These are phyloP conservation scores for Lichtheimia ornata DNA, from an alignment of 371 early-diverging fungal genomes.

Conservation along the genomic window DNA sequence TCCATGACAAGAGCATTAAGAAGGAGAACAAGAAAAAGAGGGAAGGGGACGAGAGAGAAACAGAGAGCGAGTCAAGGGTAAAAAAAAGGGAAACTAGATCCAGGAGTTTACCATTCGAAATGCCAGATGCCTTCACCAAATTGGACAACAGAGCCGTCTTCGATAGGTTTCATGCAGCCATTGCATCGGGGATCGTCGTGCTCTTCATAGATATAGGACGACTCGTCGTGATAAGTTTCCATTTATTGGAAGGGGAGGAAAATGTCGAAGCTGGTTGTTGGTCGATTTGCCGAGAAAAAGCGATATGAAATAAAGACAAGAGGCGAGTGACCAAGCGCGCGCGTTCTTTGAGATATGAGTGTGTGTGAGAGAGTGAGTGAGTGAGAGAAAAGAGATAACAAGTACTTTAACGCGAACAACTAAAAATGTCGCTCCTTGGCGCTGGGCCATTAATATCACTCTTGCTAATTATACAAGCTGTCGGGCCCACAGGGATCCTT, in stretches of 20 bases:
- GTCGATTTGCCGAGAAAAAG: too few species aligned
- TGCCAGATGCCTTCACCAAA: constrained; percentile 83
- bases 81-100: not conserved
- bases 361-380: not conserved
- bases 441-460: too few species aligned
- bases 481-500: too few species aligned
- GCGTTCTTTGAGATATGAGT: not conserved
- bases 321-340: too few species aligned
- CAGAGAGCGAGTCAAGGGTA: not conserved
- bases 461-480: too few species aligned
- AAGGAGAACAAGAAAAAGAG: constrained; percentile 10
- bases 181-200: constrained; percentile 66
- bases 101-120: constrained; percentile 43
- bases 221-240: constrained; percentile 31
- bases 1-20: constrained; percentile 3
- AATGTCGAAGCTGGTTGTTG: too few species aligned
- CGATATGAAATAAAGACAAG: too few species aligned
- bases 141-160: constrained; percentile 82
- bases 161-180: constrained; percentile 75
- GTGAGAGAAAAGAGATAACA: not conserved
- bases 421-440: too few species aligned
- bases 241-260: constrained; percentile 9
- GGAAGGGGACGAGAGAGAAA: not conserved
- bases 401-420: too few species aligned
- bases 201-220: constrained; percentile 31